Evolutionary conservation across 345 rosid genomes (phyloP).

Genomic region (Corchorus olitorius): DNA sequence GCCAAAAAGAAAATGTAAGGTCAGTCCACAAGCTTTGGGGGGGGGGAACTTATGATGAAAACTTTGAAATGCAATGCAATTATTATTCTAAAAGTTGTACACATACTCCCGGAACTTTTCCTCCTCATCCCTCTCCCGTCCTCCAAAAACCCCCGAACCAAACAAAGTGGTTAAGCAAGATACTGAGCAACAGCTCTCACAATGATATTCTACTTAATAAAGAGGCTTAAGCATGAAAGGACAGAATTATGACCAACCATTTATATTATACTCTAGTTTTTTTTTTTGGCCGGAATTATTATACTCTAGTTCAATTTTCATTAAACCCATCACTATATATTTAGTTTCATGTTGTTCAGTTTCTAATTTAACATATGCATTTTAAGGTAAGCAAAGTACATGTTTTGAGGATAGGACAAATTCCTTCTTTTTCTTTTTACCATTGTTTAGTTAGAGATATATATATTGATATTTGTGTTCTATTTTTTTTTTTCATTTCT

Average conservation of each 20-base stretch:
- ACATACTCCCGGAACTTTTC: background rate
- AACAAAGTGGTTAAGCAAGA: no score
- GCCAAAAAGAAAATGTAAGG: constrained; percentile 41
- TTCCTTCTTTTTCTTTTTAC: background rate
- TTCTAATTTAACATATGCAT: background rate
- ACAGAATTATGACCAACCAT: background rate
- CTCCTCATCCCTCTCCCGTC: no score
- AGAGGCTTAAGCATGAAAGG: background rate
- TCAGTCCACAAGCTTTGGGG: constrained; percentile 8
- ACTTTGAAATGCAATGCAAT: background rate
- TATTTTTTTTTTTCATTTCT: background rate
- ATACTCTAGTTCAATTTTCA: background rate
- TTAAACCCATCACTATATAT: no score
- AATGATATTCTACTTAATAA: background rate
- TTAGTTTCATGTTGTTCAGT: background rate
- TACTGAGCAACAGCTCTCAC: no score
- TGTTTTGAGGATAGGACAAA: background rate
- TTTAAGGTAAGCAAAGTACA: background rate
- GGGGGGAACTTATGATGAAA: background rate
- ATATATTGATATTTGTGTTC: background rate
- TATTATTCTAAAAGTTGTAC: constrained; percentile 19
- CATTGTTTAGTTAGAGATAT: background rate
- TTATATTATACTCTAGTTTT: background rate
- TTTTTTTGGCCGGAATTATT: no score
- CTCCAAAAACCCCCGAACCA: no score